Evolutionary conservation across 2,329 filamentous ascomycete genomes (phyloP), one percentile per base, ranked within the genome.

Genomic region (Ampelomyces quisqualis): DNA sequence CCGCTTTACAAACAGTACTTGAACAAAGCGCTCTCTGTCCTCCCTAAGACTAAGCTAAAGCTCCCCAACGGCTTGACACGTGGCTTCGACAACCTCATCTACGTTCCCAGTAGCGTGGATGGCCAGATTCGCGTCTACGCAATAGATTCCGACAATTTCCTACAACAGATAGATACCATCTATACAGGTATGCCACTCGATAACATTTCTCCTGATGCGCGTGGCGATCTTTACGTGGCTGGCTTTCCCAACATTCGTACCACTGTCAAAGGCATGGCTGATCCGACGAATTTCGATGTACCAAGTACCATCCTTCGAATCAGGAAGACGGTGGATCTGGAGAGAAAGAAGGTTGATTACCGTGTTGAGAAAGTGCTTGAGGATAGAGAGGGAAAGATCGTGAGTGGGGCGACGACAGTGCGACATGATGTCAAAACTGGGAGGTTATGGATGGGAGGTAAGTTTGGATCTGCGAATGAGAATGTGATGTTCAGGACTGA

Each of bases 61-160:
- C 60, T 64, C 31, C 56, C 61, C 4, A 65, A 65, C 22, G 60
- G 61, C 3, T 43, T 65, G 1, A 42, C 56, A 1, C 47, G 36
- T 14, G 60, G 57, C 9, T 22, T 34, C 19, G 57, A 62, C 32
- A 51, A 46, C 2, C 49, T 62, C 4, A 55, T 58, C 34, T 63
- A 65, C 32, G 52, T 64, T 0, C 60, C 60, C 18, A 56, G 53
- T 24, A 47, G 38, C n/a, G 46, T 58, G 2, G 54, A 60, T 28
- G 58, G 60, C 4, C 51, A 47, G 0, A 45, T 64, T 21, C 48
- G 53, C 32, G 53, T 62, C 1, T 52, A 57, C 15, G 35, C 47
- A 3, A 32, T 62, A n/a, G 38, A 52, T 17, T 29, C 27, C 0
- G 43, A 55, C 27, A 50, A 52, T 5, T 55, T 45, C 2, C 40